These are phyloP conservation scores for Oryza nivara DNA, from an alignment of 176 grass and related monocot genomes.

Conservation along the genomic window DNA sequence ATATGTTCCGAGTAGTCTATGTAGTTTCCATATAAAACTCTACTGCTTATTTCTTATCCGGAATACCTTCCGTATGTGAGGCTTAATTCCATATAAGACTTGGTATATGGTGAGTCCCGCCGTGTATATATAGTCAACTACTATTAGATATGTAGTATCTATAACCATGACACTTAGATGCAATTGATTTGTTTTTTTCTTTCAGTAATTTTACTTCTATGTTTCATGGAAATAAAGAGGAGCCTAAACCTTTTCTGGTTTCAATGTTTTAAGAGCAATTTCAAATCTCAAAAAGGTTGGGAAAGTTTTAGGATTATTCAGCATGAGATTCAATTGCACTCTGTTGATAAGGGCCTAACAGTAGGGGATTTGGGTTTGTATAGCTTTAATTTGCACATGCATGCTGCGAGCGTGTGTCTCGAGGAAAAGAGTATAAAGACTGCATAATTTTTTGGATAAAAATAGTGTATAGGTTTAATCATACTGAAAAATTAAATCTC, in stretches of 20 bases:
- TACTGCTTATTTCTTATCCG: too few relatives aligned
- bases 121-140: too few relatives aligned
- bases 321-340: not conserved
- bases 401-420: conserved; percentile 20
- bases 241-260: not conserved
- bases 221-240: not conserved
- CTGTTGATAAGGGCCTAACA: too few relatives aligned
- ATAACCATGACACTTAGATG: not conserved
- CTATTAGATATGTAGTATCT: too few relatives aligned
- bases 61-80: too few relatives aligned
- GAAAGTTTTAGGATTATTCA: not conserved
- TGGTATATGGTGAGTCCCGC: too few relatives aligned
- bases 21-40: too few relatives aligned
- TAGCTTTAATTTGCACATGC: not conserved
- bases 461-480: not conserved
- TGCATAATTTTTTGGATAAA: too few relatives aligned
- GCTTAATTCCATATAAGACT: too few relatives aligned
- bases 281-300: not conserved
- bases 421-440: conserved; percentile 27
- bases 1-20: too few relatives aligned
- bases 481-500: too few relatives aligned
- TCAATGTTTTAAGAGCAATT: not conserved
- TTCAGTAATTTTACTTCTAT: not conserved
- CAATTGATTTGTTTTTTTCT: not conserved
- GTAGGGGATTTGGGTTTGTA: too few relatives aligned